Conservation (phyloP, 75 land plant genomes). For the Cryptomeria japonica region DNA sequence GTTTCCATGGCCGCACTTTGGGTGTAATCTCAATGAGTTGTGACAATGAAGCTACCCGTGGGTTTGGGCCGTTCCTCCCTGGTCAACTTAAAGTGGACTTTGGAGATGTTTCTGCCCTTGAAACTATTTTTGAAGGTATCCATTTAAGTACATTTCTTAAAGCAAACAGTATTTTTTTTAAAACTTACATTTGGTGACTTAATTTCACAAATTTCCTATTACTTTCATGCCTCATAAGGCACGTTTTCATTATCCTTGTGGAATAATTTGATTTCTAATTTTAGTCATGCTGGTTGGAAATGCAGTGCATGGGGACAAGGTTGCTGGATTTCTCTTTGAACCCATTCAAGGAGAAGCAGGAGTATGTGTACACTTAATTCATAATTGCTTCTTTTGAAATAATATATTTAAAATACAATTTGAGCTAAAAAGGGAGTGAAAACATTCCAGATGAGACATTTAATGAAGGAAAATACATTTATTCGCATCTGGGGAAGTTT, state of each 20-base stretch:
- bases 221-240: not conserved
- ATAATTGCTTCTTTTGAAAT: not conserved
- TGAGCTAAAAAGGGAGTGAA: not conserved
- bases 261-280: not conserved
- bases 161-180: not conserved
- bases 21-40: slow-evolving; percentile 99
- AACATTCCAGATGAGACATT: not conserved
- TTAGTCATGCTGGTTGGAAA: not conserved
- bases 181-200: not conserved
- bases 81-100: slow-evolving; percentile 95
- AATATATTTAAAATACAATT: not conserved
- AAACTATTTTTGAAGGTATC: slow-evolving; percentile 73
- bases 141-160: not conserved
- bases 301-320: slow-evolving; percentile 75
- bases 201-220: not conserved
- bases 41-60: slow-evolving; percentile 97
- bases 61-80: slow-evolving; percentile 87
- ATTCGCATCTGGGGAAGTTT: not conserved
- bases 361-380: slow-evolving; percentile 47
- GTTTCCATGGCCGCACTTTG: slow-evolving; percentile 98
- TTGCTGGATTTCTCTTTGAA: slow-evolving; percentile 96
- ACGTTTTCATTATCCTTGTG: not conserved
- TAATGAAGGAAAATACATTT: not conserved
- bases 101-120: slow-evolving; percentile 83
- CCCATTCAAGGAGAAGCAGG: slow-evolving; percentile 99